Percentiles rank a stretch among this genome's conserved stretches.
Conservation (phyloP, 345 rosid genomes). For the Murraya paniculata region DNA sequence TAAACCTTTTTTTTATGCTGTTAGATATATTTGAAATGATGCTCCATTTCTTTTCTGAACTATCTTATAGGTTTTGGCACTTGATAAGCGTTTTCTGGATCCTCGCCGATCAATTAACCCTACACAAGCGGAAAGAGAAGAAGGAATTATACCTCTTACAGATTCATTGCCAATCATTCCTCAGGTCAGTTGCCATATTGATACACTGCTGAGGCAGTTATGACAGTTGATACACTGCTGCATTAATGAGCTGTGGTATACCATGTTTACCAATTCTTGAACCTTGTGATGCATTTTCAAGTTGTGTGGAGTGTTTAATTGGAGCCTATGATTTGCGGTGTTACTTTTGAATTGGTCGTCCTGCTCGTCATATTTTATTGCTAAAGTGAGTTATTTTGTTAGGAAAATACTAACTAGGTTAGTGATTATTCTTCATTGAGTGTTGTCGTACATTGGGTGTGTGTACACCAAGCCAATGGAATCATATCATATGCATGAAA, state of each 20-base stretch:
- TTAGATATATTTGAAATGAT: not conserved
- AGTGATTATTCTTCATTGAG: not conserved
- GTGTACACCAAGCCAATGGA: not conserved
- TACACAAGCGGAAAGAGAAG: constrained; percentile 95
- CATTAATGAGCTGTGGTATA: not conserved
- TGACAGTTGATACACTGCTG: not conserved
- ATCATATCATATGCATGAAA: not conserved
- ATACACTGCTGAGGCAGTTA: not conserved
- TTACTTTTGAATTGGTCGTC: not conserved
- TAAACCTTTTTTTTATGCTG: not conserved
- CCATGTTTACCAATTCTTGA: not conserved
- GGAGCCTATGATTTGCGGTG: not conserved
- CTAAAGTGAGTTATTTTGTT: not conserved
- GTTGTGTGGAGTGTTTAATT: not conserved
- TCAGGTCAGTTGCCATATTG: constrained; percentile 61
- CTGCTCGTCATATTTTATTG: not conserved
- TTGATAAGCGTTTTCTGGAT: constrained; percentile 91
- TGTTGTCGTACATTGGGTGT: not conserved
- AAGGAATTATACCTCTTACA: constrained; percentile 88
- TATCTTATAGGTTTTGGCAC: constrained; percentile 62
- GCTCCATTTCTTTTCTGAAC: not conserved
- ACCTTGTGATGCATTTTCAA: not conserved
- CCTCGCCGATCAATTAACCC: constrained; percentile 93
- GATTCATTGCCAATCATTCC: constrained; percentile 91
- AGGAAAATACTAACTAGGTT: not conserved